Evolutionary conservation across 768 basidiomycete species (phyloP).

Genomic region (Boletus rubroflammeus): DNA sequence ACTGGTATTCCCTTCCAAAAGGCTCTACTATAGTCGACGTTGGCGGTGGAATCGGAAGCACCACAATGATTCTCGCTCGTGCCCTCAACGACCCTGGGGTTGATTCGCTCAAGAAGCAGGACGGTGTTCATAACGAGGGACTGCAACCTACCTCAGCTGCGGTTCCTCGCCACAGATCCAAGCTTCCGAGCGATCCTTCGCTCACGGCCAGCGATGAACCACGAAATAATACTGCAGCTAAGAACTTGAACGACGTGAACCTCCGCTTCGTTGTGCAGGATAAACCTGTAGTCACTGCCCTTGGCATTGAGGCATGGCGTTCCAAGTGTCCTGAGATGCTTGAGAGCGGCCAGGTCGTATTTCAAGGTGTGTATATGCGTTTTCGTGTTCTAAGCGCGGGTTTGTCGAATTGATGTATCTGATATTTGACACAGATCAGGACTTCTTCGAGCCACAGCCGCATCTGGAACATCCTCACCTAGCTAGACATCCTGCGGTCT

Average conservation of each 20-base stretch:
- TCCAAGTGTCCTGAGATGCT: constrained; percentile 56
- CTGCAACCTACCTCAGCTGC: background rate
- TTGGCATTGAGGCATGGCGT: constrained; percentile 57
- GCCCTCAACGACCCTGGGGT: constrained; percentile 27
- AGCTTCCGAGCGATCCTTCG: background rate
- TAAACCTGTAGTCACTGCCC: constrained; percentile 47
- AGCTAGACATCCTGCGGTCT: constrained; percentile 52
- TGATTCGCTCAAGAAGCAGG: constrained; percentile 3
- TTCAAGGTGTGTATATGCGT: constrained; percentile 40
- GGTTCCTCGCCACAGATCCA: background rate
- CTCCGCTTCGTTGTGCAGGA: constrained; percentile 59
- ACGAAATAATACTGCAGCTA: constrained; percentile 12
- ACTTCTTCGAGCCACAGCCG: constrained; percentile 69
- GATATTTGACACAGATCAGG: constrained; percentile 46
- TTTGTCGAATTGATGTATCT: background rate
- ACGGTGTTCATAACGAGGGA: background rate
- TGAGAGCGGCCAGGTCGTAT: constrained; percentile 47
- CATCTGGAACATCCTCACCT: constrained; percentile 27
- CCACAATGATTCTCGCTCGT: constrained; percentile 41
- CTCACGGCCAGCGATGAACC: background rate
- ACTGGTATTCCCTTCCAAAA: constrained; percentile 50
- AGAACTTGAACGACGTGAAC: constrained; percentile 31
- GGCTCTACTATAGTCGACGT: constrained; percentile 60
- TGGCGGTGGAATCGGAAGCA: constrained; percentile 65
- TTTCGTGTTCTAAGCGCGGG: background rate